These are phyloP conservation scores for Ascochyta rabiei DNA, from an alignment of 2,329 filamentous ascomycete species.

Conservation along the genomic window DNA sequence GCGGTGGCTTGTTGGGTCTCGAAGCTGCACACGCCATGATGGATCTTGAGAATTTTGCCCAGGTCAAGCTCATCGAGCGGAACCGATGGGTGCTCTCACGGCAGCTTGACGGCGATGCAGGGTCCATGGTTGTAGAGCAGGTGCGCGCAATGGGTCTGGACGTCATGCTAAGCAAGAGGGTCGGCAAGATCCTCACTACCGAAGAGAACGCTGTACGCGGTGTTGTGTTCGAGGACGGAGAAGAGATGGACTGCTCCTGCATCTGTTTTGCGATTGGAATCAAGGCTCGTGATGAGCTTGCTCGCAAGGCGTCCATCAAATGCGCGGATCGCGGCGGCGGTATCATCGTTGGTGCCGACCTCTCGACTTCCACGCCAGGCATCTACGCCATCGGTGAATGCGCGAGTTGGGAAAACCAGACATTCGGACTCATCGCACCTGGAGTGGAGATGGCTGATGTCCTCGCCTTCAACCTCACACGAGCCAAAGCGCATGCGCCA, in stretches of 20 bases:
- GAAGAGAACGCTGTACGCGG: constrained; percentile 72
- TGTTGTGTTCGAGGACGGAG: constrained; percentile 80
- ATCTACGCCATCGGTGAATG: constrained; percentile 92
- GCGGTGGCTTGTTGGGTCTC: constrained; percentile 82
- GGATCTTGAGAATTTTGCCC: constrained; percentile 75
- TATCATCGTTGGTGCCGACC: constrained; percentile 70
- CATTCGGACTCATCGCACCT: constrained; percentile 86
- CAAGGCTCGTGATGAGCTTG: constrained; percentile 78
- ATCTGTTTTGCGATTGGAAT: constrained; percentile 93
- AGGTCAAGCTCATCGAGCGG: constrained; percentile 80
- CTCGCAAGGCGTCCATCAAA: constrained; percentile 70
- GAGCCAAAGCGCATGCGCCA: constrained; percentile 73
- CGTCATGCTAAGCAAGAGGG: constrained; percentile 76
- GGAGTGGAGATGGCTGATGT: constrained; percentile 94
- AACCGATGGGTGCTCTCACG: constrained; percentile 83
- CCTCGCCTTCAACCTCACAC: constrained; percentile 87
- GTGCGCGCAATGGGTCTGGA: constrained; percentile 80
- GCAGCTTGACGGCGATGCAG: constrained; percentile 82
- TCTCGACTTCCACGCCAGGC: constrained; percentile 72
- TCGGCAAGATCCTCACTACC: constrained; percentile 73
- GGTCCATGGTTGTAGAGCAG: constrained; percentile 80
- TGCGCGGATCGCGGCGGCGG: constrained; percentile 76
- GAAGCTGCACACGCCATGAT: constrained; percentile 94
- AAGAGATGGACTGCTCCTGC: constrained; percentile 76
- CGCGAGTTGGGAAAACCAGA: constrained; percentile 85